Evolutionary conservation across 805 yeast species (phyloP).

Genomic region (Candida yuanshanica): DNA sequence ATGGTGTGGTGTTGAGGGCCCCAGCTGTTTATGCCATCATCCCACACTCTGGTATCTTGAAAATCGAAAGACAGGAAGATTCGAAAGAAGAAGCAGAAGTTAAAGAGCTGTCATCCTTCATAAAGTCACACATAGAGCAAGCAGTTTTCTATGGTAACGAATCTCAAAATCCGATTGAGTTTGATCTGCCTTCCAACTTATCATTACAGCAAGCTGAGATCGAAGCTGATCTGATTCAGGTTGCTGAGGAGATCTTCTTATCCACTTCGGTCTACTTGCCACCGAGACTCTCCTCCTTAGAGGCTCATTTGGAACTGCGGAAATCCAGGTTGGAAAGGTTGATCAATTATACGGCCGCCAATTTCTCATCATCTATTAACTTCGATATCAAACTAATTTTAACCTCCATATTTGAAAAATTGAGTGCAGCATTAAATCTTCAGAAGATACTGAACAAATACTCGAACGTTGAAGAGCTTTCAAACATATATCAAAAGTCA

Average conservation of each 20-base stretch:
- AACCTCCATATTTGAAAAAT: constrained; percentile 35
- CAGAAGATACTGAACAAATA: constrained; percentile 8
- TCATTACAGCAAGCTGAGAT: constrained; percentile 40
- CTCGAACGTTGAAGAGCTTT: background rate
- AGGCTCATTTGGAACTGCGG: constrained; percentile 47
- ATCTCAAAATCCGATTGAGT: constrained; percentile 40
- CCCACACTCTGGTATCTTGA: constrained; percentile 53
- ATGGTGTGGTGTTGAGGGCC: constrained; percentile 24
- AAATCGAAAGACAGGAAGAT: constrained; percentile 42
- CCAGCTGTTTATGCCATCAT: constrained; percentile 47
- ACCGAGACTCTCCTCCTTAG: constrained; percentile 42
- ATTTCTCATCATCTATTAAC: constrained; percentile 35
- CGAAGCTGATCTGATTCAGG: constrained; percentile 43
- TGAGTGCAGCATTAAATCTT: constrained; percentile 36
- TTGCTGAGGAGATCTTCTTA: constrained; percentile 50
- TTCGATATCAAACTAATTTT: constrained; percentile 32
- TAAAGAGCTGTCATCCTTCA: constrained; percentile 28
- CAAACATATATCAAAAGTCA: constrained; percentile 6
- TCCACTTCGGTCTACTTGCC: constrained; percentile 56
- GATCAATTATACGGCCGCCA: constrained; percentile 37
- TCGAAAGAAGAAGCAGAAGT: constrained; percentile 17
- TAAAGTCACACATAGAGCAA: constrained; percentile 77
- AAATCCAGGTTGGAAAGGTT: constrained; percentile 38
- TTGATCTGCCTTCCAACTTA: constrained; percentile 39
- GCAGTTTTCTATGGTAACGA: constrained; percentile 60